Base-by-base conservation (phyloP, 2,329 filamentous ascomycete species). In the Penicillium verrucosum region DNA sequence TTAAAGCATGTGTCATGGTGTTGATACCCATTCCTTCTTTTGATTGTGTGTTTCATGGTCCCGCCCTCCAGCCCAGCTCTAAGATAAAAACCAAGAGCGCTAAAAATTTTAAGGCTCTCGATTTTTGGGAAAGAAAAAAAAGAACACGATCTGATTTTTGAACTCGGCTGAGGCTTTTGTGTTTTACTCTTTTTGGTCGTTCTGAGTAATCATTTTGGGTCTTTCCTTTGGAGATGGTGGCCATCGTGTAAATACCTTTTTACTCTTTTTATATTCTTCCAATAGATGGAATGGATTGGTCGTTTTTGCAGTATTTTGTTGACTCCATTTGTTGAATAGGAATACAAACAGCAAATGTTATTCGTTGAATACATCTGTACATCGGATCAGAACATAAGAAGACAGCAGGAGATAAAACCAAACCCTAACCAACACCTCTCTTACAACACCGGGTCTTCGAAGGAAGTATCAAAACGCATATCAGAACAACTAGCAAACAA, bases 1-100 rank as follows among this genome's bases (percentile, higher is more conserved):
- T 34, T 32, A 63, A 67, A 73, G 71, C 72, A 74, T 74, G 72
- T 72, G 63, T 71, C 66, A 70, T 69, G 72, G 72, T 75, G 72
- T 75, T 75, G 72, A 75, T 75, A 75, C 73, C 73, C 73, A 72
- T 65, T 63, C 62, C 51, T 65, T 67, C 64, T 63, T 67, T 68
- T 73, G 68, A 67, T 65, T 65, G 55, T 66, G 30, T 70, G 54
- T 68, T 66, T 66, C 63, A 60, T 54, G 53, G 54, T 42, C 46
- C 54, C 25, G 42, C 47, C 37, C 46, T 56, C 48, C 46, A 23
- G 44, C 34, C 43, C 53, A 41, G 47, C 54, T 51, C 40, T 29
- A 25, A 51, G 21, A 55, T 18, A 51, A 60, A 55, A 46, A 30
- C 29, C 27, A 54, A 37, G 29, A 49, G 44, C 38, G 27, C 42